Percentiles rank a stretch among this genome's conserved stretches.
Evolutionary conservation across 1,284 basidiomycete genomes (phyloP).

Genomic region (Sutorius eximius): DNA sequence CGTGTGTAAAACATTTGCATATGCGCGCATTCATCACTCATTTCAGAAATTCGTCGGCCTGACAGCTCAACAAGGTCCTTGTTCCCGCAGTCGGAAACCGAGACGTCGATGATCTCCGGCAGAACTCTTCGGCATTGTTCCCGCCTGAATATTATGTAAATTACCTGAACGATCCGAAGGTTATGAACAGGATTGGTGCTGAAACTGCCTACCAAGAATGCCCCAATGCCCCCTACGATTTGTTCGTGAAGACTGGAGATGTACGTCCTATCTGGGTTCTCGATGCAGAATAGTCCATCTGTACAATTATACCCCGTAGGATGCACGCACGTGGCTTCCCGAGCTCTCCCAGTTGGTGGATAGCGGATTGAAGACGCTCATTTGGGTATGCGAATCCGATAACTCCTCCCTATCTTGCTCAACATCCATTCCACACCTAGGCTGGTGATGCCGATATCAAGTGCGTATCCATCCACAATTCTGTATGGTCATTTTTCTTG

Average conservation of each 20-base stretch:
- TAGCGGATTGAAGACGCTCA: conserved; percentile 54
- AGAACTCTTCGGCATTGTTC: conserved; percentile 53
- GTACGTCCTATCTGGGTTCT: conserved; percentile 16
- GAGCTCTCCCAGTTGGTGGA: conserved; percentile 52
- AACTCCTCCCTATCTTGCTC: neutral
- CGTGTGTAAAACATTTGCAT: conserved; percentile 36
- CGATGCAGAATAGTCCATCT: conserved; percentile 16
- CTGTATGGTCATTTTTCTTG: neutral
- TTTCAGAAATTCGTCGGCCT: neutral
- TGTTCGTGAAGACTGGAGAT: conserved; percentile 43
- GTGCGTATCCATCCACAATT: conserved; percentile 33
- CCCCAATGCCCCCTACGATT: conserved; percentile 38
- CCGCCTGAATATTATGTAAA: conserved; percentile 56
- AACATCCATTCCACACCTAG: conserved; percentile 31
- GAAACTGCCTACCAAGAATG: conserved; percentile 49
- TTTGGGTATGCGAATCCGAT: conserved; percentile 48
- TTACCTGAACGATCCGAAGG: conserved; percentile 41
- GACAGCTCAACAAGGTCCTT: conserved; percentile 49
- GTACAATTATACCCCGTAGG: conserved; percentile 33
- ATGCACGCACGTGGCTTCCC: conserved; percentile 54
- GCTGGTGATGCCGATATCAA: conserved; percentile 67
- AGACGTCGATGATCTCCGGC: conserved; percentile 57
- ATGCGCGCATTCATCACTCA: neutral
- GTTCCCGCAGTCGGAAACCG: conserved; percentile 50
- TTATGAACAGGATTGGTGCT: conserved; percentile 52